Percentiles rank a stretch among this genome's conserved stretches.
These are phyloP conservation scores for Chrysanthemum lavandulifolium DNA, from an alignment of 129 eudicot species.

Conservation along the genomic window DNA sequence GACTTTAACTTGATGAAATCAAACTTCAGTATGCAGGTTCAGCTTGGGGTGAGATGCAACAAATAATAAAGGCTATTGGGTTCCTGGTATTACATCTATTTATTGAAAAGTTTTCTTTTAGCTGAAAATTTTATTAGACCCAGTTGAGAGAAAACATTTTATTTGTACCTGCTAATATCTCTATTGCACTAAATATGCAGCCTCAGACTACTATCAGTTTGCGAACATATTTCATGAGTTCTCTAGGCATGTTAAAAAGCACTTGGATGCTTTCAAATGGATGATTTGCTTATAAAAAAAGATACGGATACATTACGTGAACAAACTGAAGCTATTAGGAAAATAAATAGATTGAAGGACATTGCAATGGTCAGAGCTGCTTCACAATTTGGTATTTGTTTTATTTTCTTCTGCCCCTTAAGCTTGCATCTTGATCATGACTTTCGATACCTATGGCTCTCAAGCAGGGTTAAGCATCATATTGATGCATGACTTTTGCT, in stretches of 20 bases:
- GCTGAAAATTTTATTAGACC: no score
- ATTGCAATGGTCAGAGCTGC: constrained; percentile 49
- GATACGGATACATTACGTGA: constrained; percentile 26
- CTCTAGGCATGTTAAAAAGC: constrained; percentile 79
- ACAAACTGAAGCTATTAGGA: constrained; percentile 33
- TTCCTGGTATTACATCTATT: no score
- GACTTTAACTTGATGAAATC: no score
- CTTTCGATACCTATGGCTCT: constrained; percentile 3
- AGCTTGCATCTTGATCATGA: not conserved
- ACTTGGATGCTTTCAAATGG: constrained; percentile 37
- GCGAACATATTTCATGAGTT: not conserved
- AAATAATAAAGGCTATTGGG: no score
- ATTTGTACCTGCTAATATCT: no score
- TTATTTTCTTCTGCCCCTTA: not conserved
- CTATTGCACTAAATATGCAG: no score
- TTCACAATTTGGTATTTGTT: constrained; percentile 61
- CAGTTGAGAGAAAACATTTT: no score
- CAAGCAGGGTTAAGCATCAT: not conserved
- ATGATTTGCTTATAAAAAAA: constrained; percentile 19
- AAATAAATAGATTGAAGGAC: constrained; percentile 57
- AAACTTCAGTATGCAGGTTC: no score
- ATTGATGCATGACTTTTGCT: not conserved
- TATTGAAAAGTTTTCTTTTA: no score
- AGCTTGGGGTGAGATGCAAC: no score
- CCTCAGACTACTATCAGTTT: no score